A percentile compares a stretch with the other conserved stretches of the same genome.
phyloP scores from a whole-genome alignment of 2,329 filamentous ascomycete genomes.

The Ophiostoma sp. region DNA sequence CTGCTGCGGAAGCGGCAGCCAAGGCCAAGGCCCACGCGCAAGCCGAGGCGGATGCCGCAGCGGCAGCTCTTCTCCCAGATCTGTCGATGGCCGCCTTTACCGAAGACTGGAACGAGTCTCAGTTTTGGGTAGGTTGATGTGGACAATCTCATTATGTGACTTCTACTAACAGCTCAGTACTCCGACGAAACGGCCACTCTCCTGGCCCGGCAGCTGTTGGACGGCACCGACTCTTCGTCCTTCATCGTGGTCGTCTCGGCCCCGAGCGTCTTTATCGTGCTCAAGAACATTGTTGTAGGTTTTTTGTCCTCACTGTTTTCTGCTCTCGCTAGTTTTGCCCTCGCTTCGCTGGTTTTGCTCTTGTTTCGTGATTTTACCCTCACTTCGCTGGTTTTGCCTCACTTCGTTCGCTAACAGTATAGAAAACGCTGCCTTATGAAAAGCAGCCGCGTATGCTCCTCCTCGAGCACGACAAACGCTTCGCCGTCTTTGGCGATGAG shows the following conservation, averaged over 20 bases:
- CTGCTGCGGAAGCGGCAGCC: slow-evolving; percentile 56
- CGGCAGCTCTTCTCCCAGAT: slow-evolving; percentile 38
- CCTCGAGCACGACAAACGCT: slow-evolving; percentile 73
- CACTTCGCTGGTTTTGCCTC: background rate
- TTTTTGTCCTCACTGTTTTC: background rate
- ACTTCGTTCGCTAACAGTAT: background rate
- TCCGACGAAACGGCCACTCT: slow-evolving; percentile 67
- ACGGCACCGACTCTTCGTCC: slow-evolving; percentile 54
- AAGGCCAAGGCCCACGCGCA: slow-evolving; percentile 15
- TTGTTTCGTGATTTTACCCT: background rate
- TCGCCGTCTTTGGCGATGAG: slow-evolving; percentile 67
- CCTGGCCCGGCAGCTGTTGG: slow-evolving; percentile 65
- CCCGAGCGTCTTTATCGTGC: slow-evolving; percentile 73
- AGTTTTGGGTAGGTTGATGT: slow-evolving; percentile 68
- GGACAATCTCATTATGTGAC: background rate
- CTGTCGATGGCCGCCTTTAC: slow-evolving; percentile 68
- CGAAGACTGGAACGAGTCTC: slow-evolving; percentile 81
- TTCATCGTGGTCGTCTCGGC: slow-evolving; percentile 70
- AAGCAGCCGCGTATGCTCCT: slow-evolving; percentile 59
- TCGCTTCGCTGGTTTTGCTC: background rate
- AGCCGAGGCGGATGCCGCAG: slow-evolving; percentile 44
- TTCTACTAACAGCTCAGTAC: slow-evolving; percentile 51
- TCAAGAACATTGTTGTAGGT: slow-evolving; percentile 58
- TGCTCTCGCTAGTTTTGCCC: background rate
- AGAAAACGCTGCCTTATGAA: background rate